Evolutionary conservation across 2,329 filamentous ascomycete species (phyloP).

Genomic region (Podosphaera fusca): DNA sequence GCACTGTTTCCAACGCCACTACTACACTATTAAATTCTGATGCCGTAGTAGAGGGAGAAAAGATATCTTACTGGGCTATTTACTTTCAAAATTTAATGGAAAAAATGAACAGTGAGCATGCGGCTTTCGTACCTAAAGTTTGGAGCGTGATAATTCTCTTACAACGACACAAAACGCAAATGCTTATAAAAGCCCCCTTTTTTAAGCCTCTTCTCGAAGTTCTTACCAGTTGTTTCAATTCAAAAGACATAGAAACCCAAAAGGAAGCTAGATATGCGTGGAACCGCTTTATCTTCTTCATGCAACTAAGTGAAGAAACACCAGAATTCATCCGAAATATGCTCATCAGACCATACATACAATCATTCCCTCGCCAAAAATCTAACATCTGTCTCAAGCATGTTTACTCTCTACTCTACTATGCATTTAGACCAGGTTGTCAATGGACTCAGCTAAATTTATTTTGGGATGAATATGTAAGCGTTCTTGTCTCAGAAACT

Average conservation of each 20-base stretch:
- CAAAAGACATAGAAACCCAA: slow-evolving; percentile 44
- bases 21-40: slow-evolving; percentile 36
- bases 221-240: slow-evolving; percentile 68
- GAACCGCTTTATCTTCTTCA: slow-evolving; percentile 59
- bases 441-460: slow-evolving; percentile 42
- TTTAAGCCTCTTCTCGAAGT: slow-evolving; percentile 54
- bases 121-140: slow-evolving; percentile 54
- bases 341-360: slow-evolving; percentile 43
- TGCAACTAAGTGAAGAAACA: slow-evolving; percentile 38
- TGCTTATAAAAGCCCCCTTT: slow-evolving; percentile 45
- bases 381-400: slow-evolving; percentile 36
- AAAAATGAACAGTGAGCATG: slow-evolving; percentile 44
- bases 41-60: slow-evolving; percentile 3
- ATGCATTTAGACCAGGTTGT: slow-evolving; percentile 50
- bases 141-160: slow-evolving; percentile 71
- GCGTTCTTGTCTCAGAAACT: slow-evolving; percentile 35
- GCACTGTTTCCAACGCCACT: slow-evolving; percentile 40
- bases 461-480: slow-evolving; percentile 59
- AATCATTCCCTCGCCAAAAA: slow-evolving; percentile 42
- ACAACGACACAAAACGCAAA: slow-evolving; percentile 35
- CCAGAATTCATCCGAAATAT: slow-evolving; percentile 32
- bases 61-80: slow-evolving; percentile 39
- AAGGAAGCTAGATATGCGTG: slow-evolving; percentile 64
- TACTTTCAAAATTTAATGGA: slow-evolving; percentile 41
- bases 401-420: slow-evolving; percentile 65